Evolutionary conservation across 1,284 basidiomycete genomes (phyloP), one percentile per base, ranked within the genome.

Genomic region (Ceratobasidium sp.): DNA sequence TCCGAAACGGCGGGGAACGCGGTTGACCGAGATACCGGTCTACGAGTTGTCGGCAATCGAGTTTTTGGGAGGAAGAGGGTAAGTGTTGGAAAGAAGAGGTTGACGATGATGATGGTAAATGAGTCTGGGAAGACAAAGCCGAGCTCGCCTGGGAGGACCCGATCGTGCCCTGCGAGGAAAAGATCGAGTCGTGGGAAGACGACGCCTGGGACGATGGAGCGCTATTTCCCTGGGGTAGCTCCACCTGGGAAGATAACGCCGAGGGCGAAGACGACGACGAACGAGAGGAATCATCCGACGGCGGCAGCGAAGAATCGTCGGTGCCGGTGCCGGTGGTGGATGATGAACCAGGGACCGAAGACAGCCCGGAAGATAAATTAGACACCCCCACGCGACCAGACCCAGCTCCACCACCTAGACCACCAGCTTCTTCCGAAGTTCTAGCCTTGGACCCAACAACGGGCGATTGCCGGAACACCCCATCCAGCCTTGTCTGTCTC

Each of bases 151-250:
- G 48, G 2, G 54, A 70, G 26, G 68, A 56, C 38, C 40, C n/a
- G 17, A 46, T 2, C 10, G 66, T 68, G 38, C 7, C 33, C 66
- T 68, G 70, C 15, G 70, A 48, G 20, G 70, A 73, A 62, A 73
- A 73, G 6, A 73, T 62, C 7, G 70, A 73, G 23, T 73, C 70
- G 57, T 62, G 56, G 59, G 70, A 73, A 62, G 59, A 38, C 12
- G 66, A 56, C n/a, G 62, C 62, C 13, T 40, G 33, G 44, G 62
- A 65, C 62, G 62, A 42, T 10, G 23, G 26, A 3, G 65, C 42
- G n/a, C n/a, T n/a, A n/a, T n/a, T 13, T 10, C 9, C 26, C 20
- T 59, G 38, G 7, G 62, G 44, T 10, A 68, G 17, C 4, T 68
- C 66, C n/a, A 68, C 48, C 13, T 68, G 66, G 42, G 66, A 68